Base-by-base conservation (phyloP, 495 filamentous ascomycete species). In the Annulohypoxylon stygium region DNA sequence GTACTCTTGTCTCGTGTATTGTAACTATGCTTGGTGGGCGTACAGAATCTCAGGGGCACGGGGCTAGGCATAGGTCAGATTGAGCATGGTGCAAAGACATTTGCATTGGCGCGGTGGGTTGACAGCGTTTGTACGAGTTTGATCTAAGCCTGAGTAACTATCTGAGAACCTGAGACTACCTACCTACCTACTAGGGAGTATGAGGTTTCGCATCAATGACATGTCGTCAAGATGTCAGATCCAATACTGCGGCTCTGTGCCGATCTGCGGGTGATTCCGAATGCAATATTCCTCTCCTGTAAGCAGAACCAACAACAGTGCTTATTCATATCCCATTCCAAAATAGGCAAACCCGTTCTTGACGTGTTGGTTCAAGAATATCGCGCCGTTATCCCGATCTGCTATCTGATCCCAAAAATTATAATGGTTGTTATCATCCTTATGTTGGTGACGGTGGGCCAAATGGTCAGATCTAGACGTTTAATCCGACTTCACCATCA, bases 261-360 rank as follows among this genome's bases (percentile, higher is more conserved):
- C 50, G 50, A 54, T 54, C 50, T 10, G 11, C 50, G 50, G 23
- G 23, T 54, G 25, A n/a, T 54, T 54, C 50, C 25, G 23, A 54
- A 3, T 54, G 4, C 30, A 11, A 26, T 26, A 12, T 51, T 12
- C 8, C 20, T 14, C 48, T 25, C 48, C 23, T 25, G 48, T 26
- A 23, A 51, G 48, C 23, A 51, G 23, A 11, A 8, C 7, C 9
- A 20, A 25, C 9, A 51, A 14, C 10, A 11, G 20, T 26, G 48
- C 43, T 51, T 51, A 12, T 51, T 26, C 48, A 25, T 5, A 51
- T 18, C 20, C 47, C 16, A 4, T 12, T 26, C 20, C 25, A 54
- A 26, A 30, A 33, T 14, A 26, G 23, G 10, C 4, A 14, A 10
- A 4, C 2, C 23, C 11, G 43, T 33, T 18, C 8, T 18, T 25